phyloP scores from a whole-genome alignment of 176 grass and related monocot species.

The Triticum monococcum region DNA sequence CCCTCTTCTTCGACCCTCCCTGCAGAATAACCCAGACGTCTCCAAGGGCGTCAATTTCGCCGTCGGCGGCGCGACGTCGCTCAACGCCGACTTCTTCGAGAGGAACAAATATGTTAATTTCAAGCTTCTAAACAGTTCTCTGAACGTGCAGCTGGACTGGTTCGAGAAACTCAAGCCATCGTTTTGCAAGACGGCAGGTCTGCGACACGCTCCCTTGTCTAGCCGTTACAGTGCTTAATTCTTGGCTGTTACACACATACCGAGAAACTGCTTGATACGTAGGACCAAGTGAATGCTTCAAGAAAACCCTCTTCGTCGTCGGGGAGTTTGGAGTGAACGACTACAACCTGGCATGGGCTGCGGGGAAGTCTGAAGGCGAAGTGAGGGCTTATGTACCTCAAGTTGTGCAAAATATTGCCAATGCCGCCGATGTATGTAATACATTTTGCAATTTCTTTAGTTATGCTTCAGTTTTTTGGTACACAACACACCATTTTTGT shows the following conservation, averaged over 20 bases:
- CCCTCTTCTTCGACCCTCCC: constrained; percentile 39
- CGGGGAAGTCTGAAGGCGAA: not conserved
- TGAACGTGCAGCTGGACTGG: constrained; percentile 39
- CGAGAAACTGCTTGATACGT: not conserved
- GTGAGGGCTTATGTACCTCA: not conserved
- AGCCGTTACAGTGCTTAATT: not conserved
- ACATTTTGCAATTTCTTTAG: not conserved
- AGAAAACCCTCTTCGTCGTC: not conserved
- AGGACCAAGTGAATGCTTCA: not conserved
- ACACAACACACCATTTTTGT: not conserved
- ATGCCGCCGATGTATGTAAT: not conserved
- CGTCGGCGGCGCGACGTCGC: constrained; percentile 37
- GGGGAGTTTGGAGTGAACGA: constrained; percentile 26
- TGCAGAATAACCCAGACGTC: not conserved
- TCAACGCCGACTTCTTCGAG: constrained; percentile 35
- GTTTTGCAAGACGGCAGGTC: constrained; percentile 40
- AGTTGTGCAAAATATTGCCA: not conserved
- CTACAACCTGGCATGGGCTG: not conserved
- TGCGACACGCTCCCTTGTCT: not conserved
- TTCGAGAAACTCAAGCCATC: constrained; percentile 50
- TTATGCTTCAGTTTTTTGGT: not conserved
- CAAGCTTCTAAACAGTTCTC: constrained; percentile 32
- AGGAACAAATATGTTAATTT: not conserved
- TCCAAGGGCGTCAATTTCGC: constrained; percentile 52
- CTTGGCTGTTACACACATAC: not conserved